Base-by-base conservation (phyloP, 2,329 filamentous ascomycete genomes). In the Chaetomium globosum region DNA sequence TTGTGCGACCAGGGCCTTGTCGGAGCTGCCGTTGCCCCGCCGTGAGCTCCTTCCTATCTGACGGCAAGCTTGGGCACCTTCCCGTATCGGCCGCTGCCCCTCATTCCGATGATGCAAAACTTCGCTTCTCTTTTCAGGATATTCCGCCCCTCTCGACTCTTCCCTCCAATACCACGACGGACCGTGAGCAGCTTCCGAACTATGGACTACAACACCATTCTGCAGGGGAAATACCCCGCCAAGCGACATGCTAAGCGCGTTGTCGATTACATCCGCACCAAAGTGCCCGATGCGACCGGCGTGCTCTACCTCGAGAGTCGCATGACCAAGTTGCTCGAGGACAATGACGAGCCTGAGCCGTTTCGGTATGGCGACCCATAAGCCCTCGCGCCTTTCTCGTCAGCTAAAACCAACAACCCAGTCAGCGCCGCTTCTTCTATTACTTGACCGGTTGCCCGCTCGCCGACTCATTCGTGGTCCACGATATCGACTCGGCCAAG, bases 401-500 rank as follows among this genome's bases (percentile, higher is more conserved):
- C 5, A 10, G 56, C 26, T 39, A 39, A 59, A 31, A 31, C 26
- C 64, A 30, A n/a, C 12, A 10, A 21, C 33, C 26, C 64, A 93
- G 92, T 70, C 93, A 97, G 79, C 91, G 93, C 68, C 89, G 95
- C 63, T 91, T 88, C 77, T 99, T 99, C 81, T 97, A 91, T 85
- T 99, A 99, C 78, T 83, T 98, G 53, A 94, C 92, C 28, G 95
- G 95, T 71, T 96, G 82, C 74, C 84, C 88, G 68, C 83, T 96
- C 33, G 85, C 93, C 65, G 93, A 97, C 77, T 89, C 89, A 73
- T 88, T 89, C 75, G 85, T 92, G 66, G 85, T 89, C 64, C 97
- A 97, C 81, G 89, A 97, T 70, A 89, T 96, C 65, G 81, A 85
- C 54, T 83, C 86, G 56, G 84, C 87, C 69, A 87, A 87, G 71